A percentile compares a stretch with the other conserved stretches of the same genome.
Conservation (phyloP, 805 yeast genomes). For the Pichia scutulata region DNA sequence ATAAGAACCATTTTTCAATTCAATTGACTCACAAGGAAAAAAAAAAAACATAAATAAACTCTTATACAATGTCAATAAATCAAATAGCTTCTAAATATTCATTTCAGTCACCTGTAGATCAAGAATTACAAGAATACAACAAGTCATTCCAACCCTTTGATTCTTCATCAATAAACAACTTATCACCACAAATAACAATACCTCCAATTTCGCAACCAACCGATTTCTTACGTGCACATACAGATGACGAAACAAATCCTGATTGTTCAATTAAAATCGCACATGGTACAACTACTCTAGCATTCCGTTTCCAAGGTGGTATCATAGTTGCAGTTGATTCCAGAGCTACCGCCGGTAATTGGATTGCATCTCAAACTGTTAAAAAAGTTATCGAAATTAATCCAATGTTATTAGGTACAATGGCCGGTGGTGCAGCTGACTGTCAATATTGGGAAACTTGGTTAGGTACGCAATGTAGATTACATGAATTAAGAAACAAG, state of each 20-base stretch:
- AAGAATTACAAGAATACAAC: constrained; percentile 19
- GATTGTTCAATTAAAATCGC: constrained; percentile 95
- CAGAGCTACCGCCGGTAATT: constrained; percentile 94
- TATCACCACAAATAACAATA: constrained; percentile 58
- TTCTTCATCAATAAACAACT: constrained; percentile 7
- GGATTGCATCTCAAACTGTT: constrained; percentile 98
- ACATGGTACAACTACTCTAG: constrained; percentile 98
- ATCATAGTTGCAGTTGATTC: constrained; percentile 96
- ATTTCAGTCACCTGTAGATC: constrained; percentile 17
- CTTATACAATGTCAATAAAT: constrained; percentile 23
- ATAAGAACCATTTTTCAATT: too few relatives aligned
- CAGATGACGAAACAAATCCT: constrained; percentile 88
- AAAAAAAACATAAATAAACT: too few relatives aligned
- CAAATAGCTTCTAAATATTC: constrained; percentile 24
- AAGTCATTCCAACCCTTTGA: neutral
- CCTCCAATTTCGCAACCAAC: constrained; percentile 88
- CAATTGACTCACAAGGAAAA: too few relatives aligned
- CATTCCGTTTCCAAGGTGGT: constrained; percentile 94
- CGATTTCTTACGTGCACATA: constrained; percentile 92
- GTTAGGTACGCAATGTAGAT: constrained; percentile 93
- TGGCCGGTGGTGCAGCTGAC: constrained; percentile 99
- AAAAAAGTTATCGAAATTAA: constrained; percentile 96
- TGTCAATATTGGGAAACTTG: constrained; percentile 99
- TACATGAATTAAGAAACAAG: constrained; percentile 90
- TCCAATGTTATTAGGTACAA: constrained; percentile 89